Percentiles rank a stretch among this genome's conserved stretches.
Conservation (phyloP, 352 stramenopile genomes). For the Phytophthora pistaciae region DNA sequence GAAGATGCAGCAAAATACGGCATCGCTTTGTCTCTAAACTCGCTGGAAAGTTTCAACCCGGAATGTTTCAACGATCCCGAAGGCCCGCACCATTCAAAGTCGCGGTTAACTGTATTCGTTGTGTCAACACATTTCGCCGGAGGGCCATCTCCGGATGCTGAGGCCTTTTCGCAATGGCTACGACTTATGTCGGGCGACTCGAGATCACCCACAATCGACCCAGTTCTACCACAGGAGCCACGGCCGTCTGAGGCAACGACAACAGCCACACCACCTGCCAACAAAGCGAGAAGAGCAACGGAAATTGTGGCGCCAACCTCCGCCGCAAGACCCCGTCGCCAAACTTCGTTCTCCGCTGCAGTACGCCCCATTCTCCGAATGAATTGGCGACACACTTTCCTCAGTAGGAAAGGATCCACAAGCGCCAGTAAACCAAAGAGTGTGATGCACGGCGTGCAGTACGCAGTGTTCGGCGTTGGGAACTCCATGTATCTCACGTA, state of each 20-base stretch:
- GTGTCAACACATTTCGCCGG: conserved; percentile 94
- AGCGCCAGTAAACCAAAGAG: conserved; percentile 7
- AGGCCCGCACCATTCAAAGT: conserved; percentile 16
- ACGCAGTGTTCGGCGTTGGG: conserved; percentile 95
- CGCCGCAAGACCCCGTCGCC: not conserved
- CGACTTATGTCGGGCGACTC: conserved; percentile 4
- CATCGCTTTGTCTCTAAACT: conserved; percentile 4
- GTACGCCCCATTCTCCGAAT: conserved; percentile 1
- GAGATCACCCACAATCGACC: not conserved
- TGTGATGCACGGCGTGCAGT: conserved; percentile 82
- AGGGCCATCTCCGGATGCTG: conserved; percentile 73
- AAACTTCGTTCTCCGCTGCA: conserved; percentile 5
- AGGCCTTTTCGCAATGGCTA: conserved; percentile 26
- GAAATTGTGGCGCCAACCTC: not conserved
- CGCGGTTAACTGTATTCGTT: conserved; percentile 76
- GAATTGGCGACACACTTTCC: conserved; percentile 4
- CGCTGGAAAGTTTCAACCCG: conserved; percentile 54
- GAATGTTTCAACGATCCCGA: conserved; percentile 36
- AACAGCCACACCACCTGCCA: no score
- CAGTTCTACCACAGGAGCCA: not conserved
- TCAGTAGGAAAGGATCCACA: not conserved
- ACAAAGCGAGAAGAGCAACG: not conserved
- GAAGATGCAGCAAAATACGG: conserved; percentile 55
- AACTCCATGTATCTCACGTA: conserved; percentile 97
- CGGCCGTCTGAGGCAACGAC: not conserved